phyloP scores from a whole-genome alignment of 257 asterid species.

The Solanum piurae region DNA sequence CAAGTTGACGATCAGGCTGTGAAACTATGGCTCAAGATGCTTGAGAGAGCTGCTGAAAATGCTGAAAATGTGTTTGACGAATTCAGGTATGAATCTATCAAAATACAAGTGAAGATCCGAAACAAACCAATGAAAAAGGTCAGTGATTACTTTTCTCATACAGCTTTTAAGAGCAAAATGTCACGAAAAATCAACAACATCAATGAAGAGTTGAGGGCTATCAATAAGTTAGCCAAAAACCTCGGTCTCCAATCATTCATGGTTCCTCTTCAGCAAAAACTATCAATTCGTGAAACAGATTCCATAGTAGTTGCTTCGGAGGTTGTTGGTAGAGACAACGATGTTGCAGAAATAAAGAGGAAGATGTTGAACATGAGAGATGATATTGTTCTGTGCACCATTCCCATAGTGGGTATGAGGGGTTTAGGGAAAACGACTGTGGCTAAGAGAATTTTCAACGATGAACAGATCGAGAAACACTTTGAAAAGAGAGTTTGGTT shows the following conservation, averaged over 20 bases:
- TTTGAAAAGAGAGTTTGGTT: not conserved
- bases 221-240: not conserved
- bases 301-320: not conserved
- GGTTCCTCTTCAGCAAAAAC: not conserved
- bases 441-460: not conserved
- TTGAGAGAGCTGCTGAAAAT: not conserved
- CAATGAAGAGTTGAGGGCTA: not conserved
- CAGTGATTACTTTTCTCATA: not conserved
- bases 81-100: not conserved
- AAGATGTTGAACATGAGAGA: not conserved
- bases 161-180: not conserved
- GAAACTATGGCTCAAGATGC: not conserved
- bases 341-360: not conserved
- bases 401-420: not conserved
- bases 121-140: not conserved
- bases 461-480: not conserved
- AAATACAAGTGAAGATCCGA: not conserved
- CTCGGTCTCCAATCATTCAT: not conserved
- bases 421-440: not conserved
- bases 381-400: not conserved
- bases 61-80: slow-evolving; percentile 11
- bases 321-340: not conserved
- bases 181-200: not conserved
- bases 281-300: not conserved
- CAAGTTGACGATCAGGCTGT: not conserved